Base-by-base conservation (phyloP, 208 protist genomes). In the Balamuthia mandrillaris region DNA sequence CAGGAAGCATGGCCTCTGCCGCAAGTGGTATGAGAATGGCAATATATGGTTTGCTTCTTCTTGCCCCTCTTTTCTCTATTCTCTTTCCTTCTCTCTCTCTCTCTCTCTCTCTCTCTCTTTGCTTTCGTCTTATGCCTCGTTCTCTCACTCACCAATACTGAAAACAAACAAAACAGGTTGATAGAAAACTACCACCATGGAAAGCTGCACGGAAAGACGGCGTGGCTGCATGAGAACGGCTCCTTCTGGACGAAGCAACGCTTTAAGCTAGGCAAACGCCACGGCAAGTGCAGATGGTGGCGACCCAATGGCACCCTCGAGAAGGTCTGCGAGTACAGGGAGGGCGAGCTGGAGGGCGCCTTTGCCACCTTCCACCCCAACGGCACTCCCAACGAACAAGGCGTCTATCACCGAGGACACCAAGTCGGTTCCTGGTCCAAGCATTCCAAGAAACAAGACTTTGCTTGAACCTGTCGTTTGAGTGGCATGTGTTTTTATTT, bases 1-100 rank as follows among this genome's bases (percentile, higher is more conserved):
- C 18, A 24, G 29, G 24, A 1, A 29, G 39, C 68, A 78, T 47
- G 68, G 68, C 68, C 51, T 58, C 29, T 3, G 31, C 12, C 45
- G 58, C 31, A 1, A 78, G 68, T 78, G 68, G 68, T 78, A 78
- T 39, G 68, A 56, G 5, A 78, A 58, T 47, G 68, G 68, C 68
- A 6, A 58, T 1, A 47, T 78, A 33, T 2, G 44, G n/a, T 14
- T 47, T 16, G 6, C n/a, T 24, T 35, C 41, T 18, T 29, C 5
- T 49, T 3, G 2, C 24, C 12, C 2, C 29, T 24, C 18, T 10
- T 47, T 47, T 6, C n/a, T 16, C 14, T 49, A 35, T 14, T 54
- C 21, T 47, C 63, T 10, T 3, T 47, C 12, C 24, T 2, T 6
- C 6, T 29, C 10, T 9, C 63, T 35, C 4, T 31, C 9, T 5